Conservation (phyloP, 306 rosid genomes). For the Cyamopsis tetragonoloba region DNA sequence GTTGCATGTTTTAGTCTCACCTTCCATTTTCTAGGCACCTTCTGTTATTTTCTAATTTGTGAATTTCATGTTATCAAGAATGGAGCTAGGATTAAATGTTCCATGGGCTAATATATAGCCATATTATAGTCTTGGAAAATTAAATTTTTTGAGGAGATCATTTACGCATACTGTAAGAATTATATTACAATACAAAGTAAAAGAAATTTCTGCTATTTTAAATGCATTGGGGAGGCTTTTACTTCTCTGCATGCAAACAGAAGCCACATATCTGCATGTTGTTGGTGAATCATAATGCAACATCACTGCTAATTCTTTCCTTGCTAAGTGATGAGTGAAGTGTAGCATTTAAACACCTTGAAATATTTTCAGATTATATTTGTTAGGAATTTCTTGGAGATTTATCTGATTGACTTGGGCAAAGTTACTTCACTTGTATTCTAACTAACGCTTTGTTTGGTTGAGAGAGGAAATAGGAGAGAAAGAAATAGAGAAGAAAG, state of each 20-base stretch:
- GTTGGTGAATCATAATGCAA: constrained; percentile 4
- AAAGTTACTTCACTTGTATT: neutral
- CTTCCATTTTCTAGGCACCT: neutral
- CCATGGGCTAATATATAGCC: neutral
- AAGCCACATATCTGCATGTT: neutral
- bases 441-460: too few relatives aligned
- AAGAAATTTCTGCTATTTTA: neutral
- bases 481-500: too few relatives aligned
- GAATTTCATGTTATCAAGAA: neutral
- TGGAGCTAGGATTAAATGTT: neutral
- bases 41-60: constrained; percentile 6
- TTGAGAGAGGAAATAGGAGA: too few relatives aligned
- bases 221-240: neutral
- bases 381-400: neutral
- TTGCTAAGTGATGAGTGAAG: neutral
- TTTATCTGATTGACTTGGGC: neutral
- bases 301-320: neutral
- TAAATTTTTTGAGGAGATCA: neutral
- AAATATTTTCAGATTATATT: constrained; percentile 8
- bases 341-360: neutral
- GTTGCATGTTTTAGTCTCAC: constrained; percentile 7
- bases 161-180: neutral
- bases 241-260: neutral
- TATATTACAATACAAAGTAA: neutral
- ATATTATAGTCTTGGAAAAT: neutral